Evolutionary conservation across 345 rosid genomes (phyloP), one percentile per base, ranked within the genome.

Genomic region (Lepidium aucheri): DNA sequence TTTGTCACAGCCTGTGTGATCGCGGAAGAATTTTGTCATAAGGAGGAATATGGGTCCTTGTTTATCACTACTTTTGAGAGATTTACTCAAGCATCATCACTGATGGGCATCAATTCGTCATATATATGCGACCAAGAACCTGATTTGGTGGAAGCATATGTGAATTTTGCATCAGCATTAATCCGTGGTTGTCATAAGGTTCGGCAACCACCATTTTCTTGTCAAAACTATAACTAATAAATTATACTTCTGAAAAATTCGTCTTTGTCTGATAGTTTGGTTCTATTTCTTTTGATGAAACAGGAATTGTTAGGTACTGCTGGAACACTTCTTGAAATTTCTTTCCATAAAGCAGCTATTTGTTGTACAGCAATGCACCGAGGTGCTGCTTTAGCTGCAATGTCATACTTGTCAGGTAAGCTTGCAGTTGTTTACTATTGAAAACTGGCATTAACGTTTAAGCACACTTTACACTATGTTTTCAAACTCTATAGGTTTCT

Each of bases 291-390:
- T 55, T 46, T 43, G 39, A 36, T 67, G 24, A 56, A 66, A 68
- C 83, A 89, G 98, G 91, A 87, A 74, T 77, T 85, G 65, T 82
- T 93, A 77, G 88, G 87, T 65, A 79, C 83, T 53, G 87, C 82
- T 47, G 97, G 88, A 67, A 75, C 86, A 15, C 83, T 86, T 69
- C 88, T 93, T 62, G 97, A 93, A 77, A 79, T 80, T 73, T 89
- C 97, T 65, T 87, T 93, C 78, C 97, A 93, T 73, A 93, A 87
- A 85, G 97, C 97, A 30, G 98, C 98, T 58, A 87, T 93, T 77
- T 86, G 94, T 78, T 87, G 95, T 80, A 89, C 97, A 14, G 98
- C 97, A n/a, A 93, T 93, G 97, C 98, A 93, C 74, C 87, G 98
- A 54, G 97, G 91, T 62, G 97, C 98, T 45, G 96, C 98, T 44